Evolutionary conservation across 192 early-diverging fungal species (phyloP).

Genomic region (Coemansia sp.): DNA sequence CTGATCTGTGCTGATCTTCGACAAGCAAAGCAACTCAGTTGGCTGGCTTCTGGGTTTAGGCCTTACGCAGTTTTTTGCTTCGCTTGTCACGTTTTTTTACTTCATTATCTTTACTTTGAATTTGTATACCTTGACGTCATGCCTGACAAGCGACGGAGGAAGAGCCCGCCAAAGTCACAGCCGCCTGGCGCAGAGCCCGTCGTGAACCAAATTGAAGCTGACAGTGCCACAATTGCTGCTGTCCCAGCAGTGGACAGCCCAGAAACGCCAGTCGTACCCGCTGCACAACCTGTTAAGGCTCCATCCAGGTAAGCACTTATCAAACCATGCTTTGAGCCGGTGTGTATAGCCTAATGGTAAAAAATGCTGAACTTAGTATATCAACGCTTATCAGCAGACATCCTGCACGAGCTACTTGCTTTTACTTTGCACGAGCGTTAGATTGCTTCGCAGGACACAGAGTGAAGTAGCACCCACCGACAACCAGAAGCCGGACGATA

Average conservation of each 20-base stretch:
- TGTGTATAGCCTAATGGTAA: not conserved
- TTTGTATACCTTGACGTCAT: not conserved
- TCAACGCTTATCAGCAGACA: not conserved
- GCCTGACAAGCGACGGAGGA: not conserved
- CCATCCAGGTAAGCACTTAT: not conserved
- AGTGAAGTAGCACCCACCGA: conserved; percentile 18
- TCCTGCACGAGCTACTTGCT: not conserved
- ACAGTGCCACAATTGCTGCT: not conserved
- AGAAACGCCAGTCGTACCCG: not conserved
- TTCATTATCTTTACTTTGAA: not conserved
- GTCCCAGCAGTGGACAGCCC: not conserved
- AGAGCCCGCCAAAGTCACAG: not conserved
- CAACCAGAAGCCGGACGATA: not conserved
- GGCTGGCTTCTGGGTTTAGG: not conserved
- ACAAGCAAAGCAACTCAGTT: not conserved
- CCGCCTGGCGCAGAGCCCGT: not conserved
- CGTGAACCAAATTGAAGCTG: not conserved
- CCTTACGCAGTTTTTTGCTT: no score
- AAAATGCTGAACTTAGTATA: not conserved
- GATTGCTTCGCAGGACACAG: conserved; percentile 29
- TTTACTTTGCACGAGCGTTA: not conserved
- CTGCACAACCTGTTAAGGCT: not conserved
- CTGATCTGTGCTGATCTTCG: not conserved
- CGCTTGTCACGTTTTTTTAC: not conserved
- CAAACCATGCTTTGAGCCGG: not conserved